These are phyloP conservation scores for Aspergillus flavus DNA, from an alignment of 2,329 filamentous ascomycete genomes.

Conservation along the genomic window DNA sequence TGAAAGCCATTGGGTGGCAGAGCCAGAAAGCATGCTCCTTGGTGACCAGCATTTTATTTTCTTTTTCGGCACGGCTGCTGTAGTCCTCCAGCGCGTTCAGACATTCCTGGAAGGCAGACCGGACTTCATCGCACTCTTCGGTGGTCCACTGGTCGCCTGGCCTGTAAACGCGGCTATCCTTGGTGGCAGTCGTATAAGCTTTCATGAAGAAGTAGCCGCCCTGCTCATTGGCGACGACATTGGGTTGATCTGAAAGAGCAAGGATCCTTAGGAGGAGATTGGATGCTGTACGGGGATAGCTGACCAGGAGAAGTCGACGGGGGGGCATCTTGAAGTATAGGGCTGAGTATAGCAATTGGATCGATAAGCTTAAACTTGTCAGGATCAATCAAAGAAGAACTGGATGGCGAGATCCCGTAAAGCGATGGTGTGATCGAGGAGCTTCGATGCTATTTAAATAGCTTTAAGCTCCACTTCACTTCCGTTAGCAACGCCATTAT, in stretches of 20 bases:
- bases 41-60: slow-evolving; percentile 34
- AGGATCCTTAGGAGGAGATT: slow-evolving; percentile 36
- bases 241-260: slow-evolving; percentile 31
- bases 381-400: slow-evolving; percentile 9
- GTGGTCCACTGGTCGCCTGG: slow-evolving; percentile 30
- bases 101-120: slow-evolving; percentile 27
- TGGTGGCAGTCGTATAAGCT: slow-evolving; percentile 13
- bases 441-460: not conserved
- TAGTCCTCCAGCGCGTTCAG: slow-evolving; percentile 30
- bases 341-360: not conserved
- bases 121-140: slow-evolving; percentile 26
- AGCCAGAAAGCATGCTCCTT: slow-evolving; percentile 42
- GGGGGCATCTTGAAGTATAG: not conserved
- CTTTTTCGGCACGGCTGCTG: slow-evolving; percentile 21
- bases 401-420: slow-evolving; percentile 9
- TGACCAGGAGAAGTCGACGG: slow-evolving; percentile 26
- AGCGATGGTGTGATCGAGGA: slow-evolving; percentile 10
- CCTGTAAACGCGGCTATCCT: slow-evolving; percentile 20
- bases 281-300: slow-evolving; percentile 35
- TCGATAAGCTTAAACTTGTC: not conserved
- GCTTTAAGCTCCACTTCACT: not conserved
- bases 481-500: not conserved
- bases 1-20: slow-evolving; percentile 24
- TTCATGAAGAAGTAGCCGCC: slow-evolving; percentile 35
- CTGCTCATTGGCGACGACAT: slow-evolving; percentile 20